A percentile compares a stretch with the other conserved stretches of the same genome.
Evolutionary conservation across 208 protist genomes (phyloP).

Genomic region (Plasmodiophora brassicae): DNA sequence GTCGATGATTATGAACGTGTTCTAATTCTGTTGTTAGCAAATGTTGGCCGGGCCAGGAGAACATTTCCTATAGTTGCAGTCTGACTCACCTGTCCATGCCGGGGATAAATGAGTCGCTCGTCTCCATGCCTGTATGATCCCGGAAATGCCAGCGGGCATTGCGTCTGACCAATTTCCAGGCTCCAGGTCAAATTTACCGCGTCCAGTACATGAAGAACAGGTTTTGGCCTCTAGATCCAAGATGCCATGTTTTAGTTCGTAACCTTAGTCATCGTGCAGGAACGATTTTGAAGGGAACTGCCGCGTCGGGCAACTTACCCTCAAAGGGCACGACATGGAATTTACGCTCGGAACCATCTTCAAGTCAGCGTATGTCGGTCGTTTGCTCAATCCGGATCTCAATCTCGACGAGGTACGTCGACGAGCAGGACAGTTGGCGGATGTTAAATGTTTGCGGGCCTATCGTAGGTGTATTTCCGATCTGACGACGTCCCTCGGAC

Average conservation of each 20-base stretch:
- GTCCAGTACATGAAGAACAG: too few relatives aligned
- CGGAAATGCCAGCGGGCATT: too few relatives aligned
- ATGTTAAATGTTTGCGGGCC: neutral
- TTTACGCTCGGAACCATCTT: neutral
- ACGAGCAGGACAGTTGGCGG: too few relatives aligned
- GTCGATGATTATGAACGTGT: neutral
- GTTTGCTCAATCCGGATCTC: neutral
- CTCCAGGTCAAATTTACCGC: too few relatives aligned
- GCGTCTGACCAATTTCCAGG: too few relatives aligned
- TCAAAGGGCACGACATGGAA: neutral
- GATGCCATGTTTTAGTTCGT: neutral
- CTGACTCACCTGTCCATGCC: neutral
- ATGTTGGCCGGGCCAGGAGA: neutral
- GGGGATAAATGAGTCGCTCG: neutral
- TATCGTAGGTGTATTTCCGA: neutral
- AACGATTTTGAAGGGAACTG: neutral
- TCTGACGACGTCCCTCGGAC: constrained; percentile 16
- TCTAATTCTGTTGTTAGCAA: neutral
- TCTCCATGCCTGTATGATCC: neutral
- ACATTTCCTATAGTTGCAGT: neutral
- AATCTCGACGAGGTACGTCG: neutral
- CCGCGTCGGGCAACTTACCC: neutral
- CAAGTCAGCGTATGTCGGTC: neutral
- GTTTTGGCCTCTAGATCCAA: too few relatives aligned
- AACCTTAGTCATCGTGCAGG: neutral